phyloP scores from a whole-genome alignment of 2,329 filamentous ascomycete species.

The Colletotrichum spinosum region DNA sequence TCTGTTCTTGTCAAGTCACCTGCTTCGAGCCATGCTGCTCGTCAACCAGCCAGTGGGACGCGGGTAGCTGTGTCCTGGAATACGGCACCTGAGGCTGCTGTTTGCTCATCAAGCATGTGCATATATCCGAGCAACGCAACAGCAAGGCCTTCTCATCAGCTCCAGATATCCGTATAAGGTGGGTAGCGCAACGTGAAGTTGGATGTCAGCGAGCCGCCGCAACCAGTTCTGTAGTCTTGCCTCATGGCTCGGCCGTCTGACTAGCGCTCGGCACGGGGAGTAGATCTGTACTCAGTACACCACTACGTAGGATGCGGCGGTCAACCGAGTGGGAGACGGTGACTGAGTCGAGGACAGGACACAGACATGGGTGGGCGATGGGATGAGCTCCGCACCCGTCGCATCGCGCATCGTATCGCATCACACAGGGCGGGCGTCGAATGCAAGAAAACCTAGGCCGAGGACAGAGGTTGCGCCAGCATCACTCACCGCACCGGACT shows the following conservation, averaged over 20 bases:
- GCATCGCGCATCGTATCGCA: conserved; percentile 11
- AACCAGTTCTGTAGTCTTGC: neutral
- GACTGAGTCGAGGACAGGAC: conserved; percentile 14
- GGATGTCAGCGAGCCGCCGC: conserved; percentile 2
- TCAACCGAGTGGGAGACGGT: conserved; percentile 1
- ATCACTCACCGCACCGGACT: neutral
- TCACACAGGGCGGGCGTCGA: conserved; percentile 8
- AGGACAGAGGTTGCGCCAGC: conserved; percentile 1
- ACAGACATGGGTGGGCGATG: conserved; percentile 5
- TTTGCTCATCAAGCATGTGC: neutral
- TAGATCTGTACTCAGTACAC: neutral
- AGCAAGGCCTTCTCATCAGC: too few relatives aligned
- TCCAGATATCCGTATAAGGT: too few relatives aligned
- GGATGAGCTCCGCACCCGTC: conserved; percentile 4
- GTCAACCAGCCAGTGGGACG: neutral
- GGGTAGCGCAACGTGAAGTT: too few relatives aligned
- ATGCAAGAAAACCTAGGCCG: neutral
- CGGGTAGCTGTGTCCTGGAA: too few relatives aligned
- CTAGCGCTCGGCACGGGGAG: neutral
- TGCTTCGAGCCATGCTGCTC: neutral
- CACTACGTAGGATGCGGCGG: conserved; percentile 10
- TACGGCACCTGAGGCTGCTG: neutral
- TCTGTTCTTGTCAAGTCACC: too few relatives aligned
- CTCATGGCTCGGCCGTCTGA: too few relatives aligned
- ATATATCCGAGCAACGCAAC: too few relatives aligned